phyloP scores from a whole-genome alignment of 2,329 filamentous ascomycete genomes.

The Microascus cirrosus region DNA sequence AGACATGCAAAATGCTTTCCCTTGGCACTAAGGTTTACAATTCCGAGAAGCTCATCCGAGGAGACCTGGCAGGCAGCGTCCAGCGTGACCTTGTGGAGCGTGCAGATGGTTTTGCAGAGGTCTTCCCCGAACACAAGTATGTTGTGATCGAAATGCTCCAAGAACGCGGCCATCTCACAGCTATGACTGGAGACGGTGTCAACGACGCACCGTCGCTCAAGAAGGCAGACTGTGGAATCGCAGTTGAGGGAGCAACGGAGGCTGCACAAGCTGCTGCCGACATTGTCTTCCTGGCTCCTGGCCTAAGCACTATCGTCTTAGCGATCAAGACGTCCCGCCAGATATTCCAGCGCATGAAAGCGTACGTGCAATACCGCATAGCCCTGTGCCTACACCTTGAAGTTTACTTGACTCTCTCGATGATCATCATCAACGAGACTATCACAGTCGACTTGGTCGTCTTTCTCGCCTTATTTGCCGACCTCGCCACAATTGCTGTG shows the following conservation, averaged over 20 bases:
- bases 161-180: conserved; percentile 61
- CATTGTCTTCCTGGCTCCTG: conserved; percentile 65
- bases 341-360: conserved; percentile 72
- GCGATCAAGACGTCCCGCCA: conserved; percentile 65
- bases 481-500: conserved; percentile 68
- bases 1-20: conserved; percentile 73
- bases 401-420: conserved; percentile 66
- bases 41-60: conserved; percentile 66
- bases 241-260: conserved; percentile 61
- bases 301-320: conserved; percentile 59
- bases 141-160: conserved; percentile 67
- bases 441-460: conserved; percentile 62
- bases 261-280: conserved; percentile 62
- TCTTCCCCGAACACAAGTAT: conserved; percentile 68
- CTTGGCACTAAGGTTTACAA: conserved; percentile 75
- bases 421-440: conserved; percentile 73
- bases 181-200: conserved; percentile 69
- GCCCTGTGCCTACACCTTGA: conserved; percentile 63
- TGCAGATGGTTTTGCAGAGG: conserved; percentile 62
- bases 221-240: conserved; percentile 65
- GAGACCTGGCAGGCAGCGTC: conserved; percentile 60
- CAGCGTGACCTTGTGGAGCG: conserved; percentile 69
- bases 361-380: conserved; percentile 68
- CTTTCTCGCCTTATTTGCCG: conserved; percentile 69
- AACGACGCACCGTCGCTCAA: conserved; percentile 65